Percentiles rank a stretch among this genome's conserved stretches.
Conservation (phyloP, 768 basidiomycete species). For the Leccinum incarnatum region DNA sequence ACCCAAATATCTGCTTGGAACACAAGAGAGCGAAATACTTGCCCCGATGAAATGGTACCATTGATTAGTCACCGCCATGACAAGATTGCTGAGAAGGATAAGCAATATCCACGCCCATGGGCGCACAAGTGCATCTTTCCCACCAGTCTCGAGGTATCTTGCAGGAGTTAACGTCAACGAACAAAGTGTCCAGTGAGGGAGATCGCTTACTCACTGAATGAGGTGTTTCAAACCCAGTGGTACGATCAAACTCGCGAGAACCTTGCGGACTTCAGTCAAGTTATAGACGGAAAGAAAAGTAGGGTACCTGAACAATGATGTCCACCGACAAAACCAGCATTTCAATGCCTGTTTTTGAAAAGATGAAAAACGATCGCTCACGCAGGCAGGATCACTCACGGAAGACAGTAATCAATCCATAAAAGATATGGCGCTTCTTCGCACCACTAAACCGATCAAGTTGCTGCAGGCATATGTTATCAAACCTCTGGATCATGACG, state of each 20-base stretch:
- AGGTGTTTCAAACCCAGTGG: constrained; percentile 1
- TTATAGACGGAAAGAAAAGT: not conserved
- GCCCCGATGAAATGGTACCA: constrained; percentile 1
- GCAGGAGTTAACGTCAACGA: not conserved
- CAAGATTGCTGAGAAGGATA: not conserved
- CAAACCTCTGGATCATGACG: not conserved
- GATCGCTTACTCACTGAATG: not conserved
- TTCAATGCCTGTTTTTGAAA: not conserved
- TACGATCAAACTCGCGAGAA: not conserved
- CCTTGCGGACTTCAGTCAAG: not conserved
- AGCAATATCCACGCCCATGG: constrained; percentile 4
- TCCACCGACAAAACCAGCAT: not conserved
- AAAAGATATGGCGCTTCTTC: constrained; percentile 2
- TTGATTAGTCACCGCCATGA: not conserved
- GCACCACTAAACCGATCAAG: constrained; percentile 1
- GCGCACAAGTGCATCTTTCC: not conserved
- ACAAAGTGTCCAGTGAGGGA: not conserved
- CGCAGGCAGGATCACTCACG: not conserved
- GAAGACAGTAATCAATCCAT: constrained; percentile 2
- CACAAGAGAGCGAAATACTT: not conserved
- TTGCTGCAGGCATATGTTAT: not conserved
- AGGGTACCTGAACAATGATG: not conserved
- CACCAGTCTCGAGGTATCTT: constrained; percentile 1
- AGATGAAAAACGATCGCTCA: not conserved
- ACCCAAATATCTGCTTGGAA: not conserved